Evolutionary conservation across 2,329 filamentous ascomycete species (phyloP), one percentile per base, ranked within the genome.

Genomic region (Aquanectria penicillioides): DNA sequence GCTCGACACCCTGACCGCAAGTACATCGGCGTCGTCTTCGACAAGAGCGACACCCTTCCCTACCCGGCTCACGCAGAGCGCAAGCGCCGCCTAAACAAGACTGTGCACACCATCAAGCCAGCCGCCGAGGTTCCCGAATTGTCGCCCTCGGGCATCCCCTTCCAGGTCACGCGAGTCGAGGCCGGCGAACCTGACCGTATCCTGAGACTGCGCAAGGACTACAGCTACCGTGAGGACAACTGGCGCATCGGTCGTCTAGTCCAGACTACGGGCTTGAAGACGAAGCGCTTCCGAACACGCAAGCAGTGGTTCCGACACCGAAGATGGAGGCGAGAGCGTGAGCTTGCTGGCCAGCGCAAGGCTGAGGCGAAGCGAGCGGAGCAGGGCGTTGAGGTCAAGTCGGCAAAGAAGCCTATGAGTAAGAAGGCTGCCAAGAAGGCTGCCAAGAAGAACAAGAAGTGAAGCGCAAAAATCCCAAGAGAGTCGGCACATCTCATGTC

Each of bases 1-100:
- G 77, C 84, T 26, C 85, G 83, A 58, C 93, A 98, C 76, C 91
- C 94, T 1, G 91, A 93, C 67, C 87, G 94, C 60, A 92, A 97
- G 76, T 99, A 94, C 82, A 99, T 99, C 71, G 95, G 95, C 61
- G 90, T 99, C 17, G 91, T 91, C 28, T 94, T 97, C 76, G 85
- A 94, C 74, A 92, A 93, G 73, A 82, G 88, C 13, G 92, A 96
- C 70, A 87, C 82, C 26, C 86, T 99, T 2, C 95, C 95, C 0
- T 88, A 91, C 71, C 89, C 92, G 1, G 79, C 77, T 22, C 90
- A 94, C 73, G 89, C 90, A 4, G 86, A 90, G 62, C 87, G 92
- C 54, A 86, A 89, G 70, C 86, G 95, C 66, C 85, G 87, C 49
- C 83, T 99, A 59, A 91, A 90, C 68, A 90, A 96, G 85, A 81